Evolutionary conservation across 2,329 filamentous ascomycete genomes (phyloP), one percentile per base, ranked within the genome.

Genomic region (Aspergillus pseudoterreus): DNA sequence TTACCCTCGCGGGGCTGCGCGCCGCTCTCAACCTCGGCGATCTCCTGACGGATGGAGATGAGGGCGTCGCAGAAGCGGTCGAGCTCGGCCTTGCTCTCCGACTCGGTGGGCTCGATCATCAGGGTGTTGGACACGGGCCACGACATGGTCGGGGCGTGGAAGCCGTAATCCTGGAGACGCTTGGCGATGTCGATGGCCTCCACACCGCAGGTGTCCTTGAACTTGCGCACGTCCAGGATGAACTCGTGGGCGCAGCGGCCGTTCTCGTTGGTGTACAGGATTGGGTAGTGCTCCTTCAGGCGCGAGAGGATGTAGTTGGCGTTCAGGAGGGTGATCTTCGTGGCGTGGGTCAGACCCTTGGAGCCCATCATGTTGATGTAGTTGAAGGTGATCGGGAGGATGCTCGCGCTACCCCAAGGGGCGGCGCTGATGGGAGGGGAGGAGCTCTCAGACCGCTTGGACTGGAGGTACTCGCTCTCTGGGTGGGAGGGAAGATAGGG

Each of bases 51-150:
- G 67, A 97, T 97, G 50, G 83, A 83, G 62, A 97, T 88, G 39
- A 97, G 78, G 0, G 92, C 90, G 58, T 96, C 87, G 55, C 91
- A 89, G 78, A 96, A 96, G 19, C 92, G 86, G 71, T 96, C 92
- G 2, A 97, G 82, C 77, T 97, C 92, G 56, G 87, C 87, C 71
- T 94, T 92, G 72, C 83, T 89, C 78, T 97, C 92, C 12, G 87
- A 92, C 75, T 96, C 92, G 0, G 92, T 97, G 2, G 92, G 92
- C 77, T 97, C 92, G 59, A 97, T 95, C 92, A 97, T 97, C 42
- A 97, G 83, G 1, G 92, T 96, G 74, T 95, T 95, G 47, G 90
- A 82, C 2, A 97, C 91, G 1, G 92, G 92, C 89, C 90, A 96
- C 69, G 86, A 91, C 92, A 97, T 96, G 48, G 92, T 97, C 0